Base-by-base conservation (phyloP, 768 basidiomycete species). In the Mrakia frigida region DNA sequence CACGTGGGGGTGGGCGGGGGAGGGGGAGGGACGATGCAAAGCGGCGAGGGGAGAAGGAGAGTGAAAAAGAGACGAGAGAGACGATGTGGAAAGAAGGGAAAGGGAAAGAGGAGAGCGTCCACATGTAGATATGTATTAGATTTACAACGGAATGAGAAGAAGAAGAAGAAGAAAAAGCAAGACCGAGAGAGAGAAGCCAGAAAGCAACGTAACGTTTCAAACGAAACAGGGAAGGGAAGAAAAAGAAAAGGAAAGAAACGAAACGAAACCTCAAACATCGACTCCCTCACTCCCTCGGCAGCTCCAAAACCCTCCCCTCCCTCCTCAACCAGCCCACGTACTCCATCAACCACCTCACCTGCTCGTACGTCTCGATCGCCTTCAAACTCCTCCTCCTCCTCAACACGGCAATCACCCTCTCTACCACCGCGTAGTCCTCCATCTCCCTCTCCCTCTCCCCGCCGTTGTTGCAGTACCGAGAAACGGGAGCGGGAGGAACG, bases 331-430 rank as follows among this genome's bases (percentile, higher is more conserved):
- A 60, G 11, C 56, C 31, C 21, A 77, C 76, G 35, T 73, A 77
- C 43, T 74, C 65, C 56, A 74, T 31, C 43, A 77, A 43, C 63
- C 61, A 77, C 18, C 52, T 80, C 23, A 96, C 96, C 83, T 98
- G 95, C 82, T 97, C 93, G 81, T 91, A 90, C 4, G 93, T 96
- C 82, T 98, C 96, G 56, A 98, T 88, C 1, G 94, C 94, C 82
- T 98, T 98, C 75, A 90, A 83, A 79, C 93, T 94, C 78, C 95
- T 85, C 78, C 94, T 85, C 78, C 87, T 84, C 69, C 95, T 84
- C 11, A 94, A 88, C 74, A 93, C 87, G 9, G 85, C 84, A 73
- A 98, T 92, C 2, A 88, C 89, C 35, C 87, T 86, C 81, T 92
- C 89, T 13, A 93, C 89, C 63, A 92, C 86, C 52, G 87, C 85